Percentiles rank a stretch among this genome's conserved stretches.
Evolutionary conservation across 306 rosid genomes (phyloP).

Genomic region (Quercus mongolica): DNA sequence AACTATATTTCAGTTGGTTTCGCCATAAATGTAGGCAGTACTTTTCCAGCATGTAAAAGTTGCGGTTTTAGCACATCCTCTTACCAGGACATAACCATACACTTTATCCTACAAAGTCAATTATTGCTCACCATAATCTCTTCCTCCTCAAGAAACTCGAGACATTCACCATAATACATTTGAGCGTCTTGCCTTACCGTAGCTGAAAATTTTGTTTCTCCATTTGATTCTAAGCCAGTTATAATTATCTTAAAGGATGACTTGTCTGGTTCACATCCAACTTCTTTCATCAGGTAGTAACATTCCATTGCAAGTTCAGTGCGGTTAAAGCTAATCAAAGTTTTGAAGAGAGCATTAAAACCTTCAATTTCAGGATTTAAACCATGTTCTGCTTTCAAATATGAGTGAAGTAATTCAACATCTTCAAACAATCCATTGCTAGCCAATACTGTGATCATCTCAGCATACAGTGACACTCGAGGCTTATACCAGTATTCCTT

Average conservation of each 20-base stretch:
- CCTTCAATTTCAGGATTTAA: constrained; percentile 37
- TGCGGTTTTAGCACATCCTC: no score
- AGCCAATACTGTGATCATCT: constrained; percentile 34
- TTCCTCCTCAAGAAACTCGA: constrained; percentile 40
- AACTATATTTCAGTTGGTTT: no score
- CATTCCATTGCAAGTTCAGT: constrained; percentile 36
- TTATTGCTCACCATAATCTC: constrained; percentile 17
- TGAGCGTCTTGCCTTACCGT: constrained; percentile 41
- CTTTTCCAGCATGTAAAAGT: no score
- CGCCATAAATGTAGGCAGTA: no score
- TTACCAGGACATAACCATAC: no score
- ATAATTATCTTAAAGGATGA: constrained; percentile 32
- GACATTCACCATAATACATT: constrained; percentile 33
- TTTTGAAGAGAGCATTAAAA: constrained; percentile 36
- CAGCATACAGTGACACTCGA: constrained; percentile 38
- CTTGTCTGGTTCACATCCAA: constrained; percentile 48
- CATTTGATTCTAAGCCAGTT: constrained; percentile 38
- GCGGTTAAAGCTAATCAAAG: constrained; percentile 15
- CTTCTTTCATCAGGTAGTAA: constrained; percentile 40
- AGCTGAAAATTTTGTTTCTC: constrained; percentile 22
- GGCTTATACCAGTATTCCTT: constrained; percentile 48
- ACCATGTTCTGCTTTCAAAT: constrained; percentile 32
- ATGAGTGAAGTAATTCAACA: constrained; percentile 27
- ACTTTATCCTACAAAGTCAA: not conserved
- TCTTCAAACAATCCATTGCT: constrained; percentile 34